These are phyloP conservation scores for Prunus mongolica DNA, from an alignment of 306 rosid genomes.

Conservation along the genomic window DNA sequence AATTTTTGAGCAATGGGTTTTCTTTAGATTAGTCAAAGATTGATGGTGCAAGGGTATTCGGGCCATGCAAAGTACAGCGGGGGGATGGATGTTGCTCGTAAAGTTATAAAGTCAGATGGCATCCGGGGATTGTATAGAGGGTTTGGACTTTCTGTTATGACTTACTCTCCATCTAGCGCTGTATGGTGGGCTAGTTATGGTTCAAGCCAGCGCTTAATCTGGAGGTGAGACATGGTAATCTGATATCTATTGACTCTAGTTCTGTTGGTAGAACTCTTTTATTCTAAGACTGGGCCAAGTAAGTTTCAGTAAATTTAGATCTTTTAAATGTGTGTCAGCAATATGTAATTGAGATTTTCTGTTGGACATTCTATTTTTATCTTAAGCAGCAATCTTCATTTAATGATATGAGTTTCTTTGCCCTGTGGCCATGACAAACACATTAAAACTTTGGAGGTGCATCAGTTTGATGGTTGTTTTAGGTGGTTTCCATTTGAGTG, in stretches of 20 bases:
- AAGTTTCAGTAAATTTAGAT: not conserved
- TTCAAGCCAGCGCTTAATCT: constrained; percentile 77
- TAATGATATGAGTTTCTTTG: not conserved
- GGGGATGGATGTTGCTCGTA: constrained; percentile 82
- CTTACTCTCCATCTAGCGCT: constrained; percentile 89
- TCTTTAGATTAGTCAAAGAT: constrained; percentile 76
- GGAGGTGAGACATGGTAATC: constrained; percentile 81
- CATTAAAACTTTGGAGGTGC: not conserved
- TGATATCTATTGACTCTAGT: constrained; percentile 7
- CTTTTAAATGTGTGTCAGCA: not conserved
- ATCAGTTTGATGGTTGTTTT: not conserved
- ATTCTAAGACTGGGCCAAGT: not conserved
- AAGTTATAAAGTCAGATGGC: constrained; percentile 60
- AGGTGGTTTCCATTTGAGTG: not conserved
- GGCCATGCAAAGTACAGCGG: constrained; percentile 76
- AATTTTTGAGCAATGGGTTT: constrained; percentile 10
- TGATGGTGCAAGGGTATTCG: constrained; percentile 94
- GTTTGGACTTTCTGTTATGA: constrained; percentile 84
- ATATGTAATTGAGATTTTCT: not conserved
- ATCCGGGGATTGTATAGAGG: constrained; percentile 83
- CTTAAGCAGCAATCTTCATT: not conserved
- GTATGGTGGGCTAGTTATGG: constrained; percentile 99
- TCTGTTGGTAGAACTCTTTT: constrained; percentile 12
- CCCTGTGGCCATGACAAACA: not conserved
- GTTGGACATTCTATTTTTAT: not conserved